These are phyloP conservation scores for Ganoderma lucidum DNA, from an alignment of 1,284 basidiomycete species.

Conservation along the genomic window DNA sequence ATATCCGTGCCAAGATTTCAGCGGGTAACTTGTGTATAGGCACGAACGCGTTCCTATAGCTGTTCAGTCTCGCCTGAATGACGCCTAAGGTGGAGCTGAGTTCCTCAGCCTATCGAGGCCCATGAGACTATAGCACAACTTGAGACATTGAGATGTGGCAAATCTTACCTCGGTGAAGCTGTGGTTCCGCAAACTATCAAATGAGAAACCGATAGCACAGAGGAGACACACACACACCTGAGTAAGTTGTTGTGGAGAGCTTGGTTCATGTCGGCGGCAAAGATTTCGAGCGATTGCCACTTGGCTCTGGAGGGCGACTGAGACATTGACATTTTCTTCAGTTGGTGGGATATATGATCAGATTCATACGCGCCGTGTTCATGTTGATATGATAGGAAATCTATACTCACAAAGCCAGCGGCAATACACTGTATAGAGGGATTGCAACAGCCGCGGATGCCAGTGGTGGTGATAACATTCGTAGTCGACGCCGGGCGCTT, in stretches of 20 bases:
- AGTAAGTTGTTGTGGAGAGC: background rate
- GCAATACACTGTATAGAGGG: too few relatives aligned
- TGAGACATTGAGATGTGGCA: background rate
- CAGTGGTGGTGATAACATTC: too few relatives aligned
- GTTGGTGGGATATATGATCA: too few relatives aligned
- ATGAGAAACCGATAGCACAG: background rate
- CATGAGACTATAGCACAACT: background rate
- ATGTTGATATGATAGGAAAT: background rate
- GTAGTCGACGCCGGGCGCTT: too few relatives aligned
- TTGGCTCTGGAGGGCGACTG: background rate
- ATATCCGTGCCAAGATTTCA: constrained; percentile 6
- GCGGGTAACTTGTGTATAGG: background rate
- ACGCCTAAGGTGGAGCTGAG: background rate
- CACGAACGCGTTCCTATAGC: background rate
- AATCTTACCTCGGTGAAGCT: background rate
- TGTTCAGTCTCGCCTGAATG: background rate
- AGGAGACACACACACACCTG: background rate
- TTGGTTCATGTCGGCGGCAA: background rate
- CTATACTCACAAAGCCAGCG: background rate
- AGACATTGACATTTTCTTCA: too few relatives aligned
- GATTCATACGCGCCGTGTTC: too few relatives aligned
- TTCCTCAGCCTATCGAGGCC: background rate
- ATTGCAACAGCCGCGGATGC: too few relatives aligned
- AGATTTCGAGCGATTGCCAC: background rate
- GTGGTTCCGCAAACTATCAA: background rate